Percentiles rank a stretch among this genome's conserved stretches.
Evolutionary conservation across 1,139 yeast species (phyloP).

Genomic region (Blastobotrys elegans): DNA sequence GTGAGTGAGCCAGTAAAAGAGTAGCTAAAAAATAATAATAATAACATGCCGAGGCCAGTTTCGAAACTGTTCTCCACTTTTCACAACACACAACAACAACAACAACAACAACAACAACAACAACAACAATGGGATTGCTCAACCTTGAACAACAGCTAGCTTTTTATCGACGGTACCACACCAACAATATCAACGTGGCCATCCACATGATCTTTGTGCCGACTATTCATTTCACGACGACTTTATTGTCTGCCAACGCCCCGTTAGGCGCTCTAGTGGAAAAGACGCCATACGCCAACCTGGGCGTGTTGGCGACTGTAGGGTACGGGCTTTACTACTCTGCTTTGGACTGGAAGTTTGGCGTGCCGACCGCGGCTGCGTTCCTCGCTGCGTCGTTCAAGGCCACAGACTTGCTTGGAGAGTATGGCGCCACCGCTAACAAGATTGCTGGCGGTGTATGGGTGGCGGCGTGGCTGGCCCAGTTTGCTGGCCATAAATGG

Average conservation of each 20-base stretch:
- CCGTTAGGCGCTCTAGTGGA: slow-evolving; percentile 22
- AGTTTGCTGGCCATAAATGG: slow-evolving; percentile 82
- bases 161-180: slow-evolving; percentile 82
- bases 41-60: neutral
- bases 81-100: neutral
- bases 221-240: slow-evolving; percentile 54
- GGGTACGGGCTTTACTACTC: slow-evolving; percentile 43
- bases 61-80: neutral
- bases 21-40: neutral
- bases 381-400: slow-evolving; percentile 29
- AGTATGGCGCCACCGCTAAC: slow-evolving; percentile 18
- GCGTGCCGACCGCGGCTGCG: slow-evolving; percentile 39
- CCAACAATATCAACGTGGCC: slow-evolving; percentile 52
- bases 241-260: slow-evolving; percentile 40
- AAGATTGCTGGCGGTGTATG: slow-evolving; percentile 40
- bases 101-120: slow-evolving; percentile 10
- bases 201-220: slow-evolving; percentile 85
- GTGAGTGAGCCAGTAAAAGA: too few species aligned
- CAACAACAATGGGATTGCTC: slow-evolving; percentile 32
- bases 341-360: slow-evolving; percentile 39
- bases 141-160: slow-evolving; percentile 65
- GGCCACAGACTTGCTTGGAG: slow-evolving; percentile 22
- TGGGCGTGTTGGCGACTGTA: slow-evolving; percentile 38
- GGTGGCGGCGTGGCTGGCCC: slow-evolving; percentile 68
- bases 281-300: slow-evolving; percentile 39